Evolutionary conservation across 1,139 yeast species (phyloP).

Genomic region (Debaryomycetaceae sp.): DNA sequence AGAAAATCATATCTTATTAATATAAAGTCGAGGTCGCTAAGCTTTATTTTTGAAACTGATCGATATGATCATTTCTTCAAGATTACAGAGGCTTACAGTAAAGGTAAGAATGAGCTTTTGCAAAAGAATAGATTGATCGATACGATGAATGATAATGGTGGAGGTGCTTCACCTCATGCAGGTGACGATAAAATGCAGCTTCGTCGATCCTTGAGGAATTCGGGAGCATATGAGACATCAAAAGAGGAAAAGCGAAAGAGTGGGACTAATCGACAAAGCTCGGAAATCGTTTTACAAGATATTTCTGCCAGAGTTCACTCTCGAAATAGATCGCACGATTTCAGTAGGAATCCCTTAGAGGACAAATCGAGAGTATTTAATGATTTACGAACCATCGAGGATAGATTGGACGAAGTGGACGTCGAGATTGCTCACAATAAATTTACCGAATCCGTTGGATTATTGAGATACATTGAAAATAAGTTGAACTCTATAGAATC

Average conservation of each 20-base stretch:
- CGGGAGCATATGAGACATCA: conserved; percentile 26
- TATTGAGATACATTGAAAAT: conserved; percentile 41
- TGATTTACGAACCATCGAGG: conserved; percentile 55
- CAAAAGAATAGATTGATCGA: conserved; percentile 45
- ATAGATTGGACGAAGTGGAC: conserved; percentile 63
- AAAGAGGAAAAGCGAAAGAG: conserved; percentile 30
- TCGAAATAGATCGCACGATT: conserved; percentile 50
- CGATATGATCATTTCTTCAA: conserved; percentile 56
- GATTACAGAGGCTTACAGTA: conserved; percentile 55
- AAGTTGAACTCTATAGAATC: conserved; percentile 25
- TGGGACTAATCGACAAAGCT: conserved; percentile 31
- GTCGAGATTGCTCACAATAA: conserved; percentile 61
- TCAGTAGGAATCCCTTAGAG: conserved; percentile 15
- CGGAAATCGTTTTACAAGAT: conserved; percentile 47
- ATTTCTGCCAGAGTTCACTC: conserved; percentile 55
- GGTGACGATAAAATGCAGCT: conserved; percentile 40
- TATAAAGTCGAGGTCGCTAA: conserved; percentile 44
- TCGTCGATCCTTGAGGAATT: conserved; percentile 38
- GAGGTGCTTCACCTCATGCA: conserved; percentile 15
- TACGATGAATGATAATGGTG: conserved; percentile 14
- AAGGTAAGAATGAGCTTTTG: conserved; percentile 61
- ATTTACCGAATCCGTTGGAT: conserved; percentile 52
- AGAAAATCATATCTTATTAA: conserved; percentile 40
- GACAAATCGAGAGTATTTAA: conserved; percentile 32
- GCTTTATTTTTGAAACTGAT: conserved; percentile 65